Evolutionary conservation across 495 filamentous ascomycete species (phyloP).

Genomic region (Lentithecium fluviatile): DNA sequence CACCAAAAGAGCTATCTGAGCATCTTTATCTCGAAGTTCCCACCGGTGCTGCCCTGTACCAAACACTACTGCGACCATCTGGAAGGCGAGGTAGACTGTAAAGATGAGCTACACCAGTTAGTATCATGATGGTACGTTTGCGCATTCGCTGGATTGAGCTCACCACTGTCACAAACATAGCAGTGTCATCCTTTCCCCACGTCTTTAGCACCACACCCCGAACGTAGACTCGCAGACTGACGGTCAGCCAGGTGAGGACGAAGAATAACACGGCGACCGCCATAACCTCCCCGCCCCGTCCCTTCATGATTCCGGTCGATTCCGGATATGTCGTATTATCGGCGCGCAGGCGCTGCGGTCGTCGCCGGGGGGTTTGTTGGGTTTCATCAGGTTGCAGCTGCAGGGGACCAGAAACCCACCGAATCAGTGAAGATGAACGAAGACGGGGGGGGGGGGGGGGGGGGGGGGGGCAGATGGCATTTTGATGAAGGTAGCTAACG

Average conservation of each 20-base stretch:
- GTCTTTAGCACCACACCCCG: conserved; percentile 15
- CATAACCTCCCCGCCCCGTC: conserved; percentile 18
- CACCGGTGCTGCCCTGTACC: conserved; percentile 22
- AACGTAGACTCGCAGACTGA: conserved; percentile 26
- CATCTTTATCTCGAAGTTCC: conserved; percentile 16
- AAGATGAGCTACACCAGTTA: conserved; percentile 9
- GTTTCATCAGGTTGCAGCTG: no score
- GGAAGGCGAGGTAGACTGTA: conserved; percentile 18
- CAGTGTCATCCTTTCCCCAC: conserved; percentile 24
- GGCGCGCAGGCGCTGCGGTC: no score
- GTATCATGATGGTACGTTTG: neutral
- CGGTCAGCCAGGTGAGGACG: conserved; percentile 17
- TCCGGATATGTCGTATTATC: neutral
- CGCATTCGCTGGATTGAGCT: neutral
- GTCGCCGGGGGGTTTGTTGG: no score
- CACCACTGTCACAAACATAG: conserved; percentile 26
- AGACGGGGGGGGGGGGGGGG: no score
- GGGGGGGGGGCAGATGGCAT: no score
- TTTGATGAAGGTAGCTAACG: neutral
- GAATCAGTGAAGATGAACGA: no score
- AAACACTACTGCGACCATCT: conserved; percentile 12
- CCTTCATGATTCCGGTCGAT: conserved; percentile 9
- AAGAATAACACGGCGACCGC: conserved; percentile 28
- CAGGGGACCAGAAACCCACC: no score
- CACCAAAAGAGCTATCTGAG: conserved; percentile 18